phyloP scores from a whole-genome alignment of 1,139 yeast species.

The Tardiomyces blankii region DNA sequence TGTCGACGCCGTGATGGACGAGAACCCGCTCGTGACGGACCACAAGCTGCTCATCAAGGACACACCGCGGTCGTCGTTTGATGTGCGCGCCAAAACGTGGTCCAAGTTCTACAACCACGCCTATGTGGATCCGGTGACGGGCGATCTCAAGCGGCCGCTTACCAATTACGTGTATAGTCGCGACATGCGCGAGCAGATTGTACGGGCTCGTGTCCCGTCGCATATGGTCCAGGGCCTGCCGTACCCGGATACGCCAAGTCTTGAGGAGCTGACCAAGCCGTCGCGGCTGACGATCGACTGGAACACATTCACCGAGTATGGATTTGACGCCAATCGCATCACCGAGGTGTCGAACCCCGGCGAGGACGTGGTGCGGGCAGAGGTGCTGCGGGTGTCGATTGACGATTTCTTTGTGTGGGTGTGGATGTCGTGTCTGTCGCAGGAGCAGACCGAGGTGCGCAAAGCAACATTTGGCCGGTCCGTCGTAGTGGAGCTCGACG shows the following conservation, averaged over 20 bases:
- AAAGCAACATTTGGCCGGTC: conserved; percentile 72
- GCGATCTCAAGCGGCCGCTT: conserved; percentile 19
- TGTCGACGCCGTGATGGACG: conserved; percentile 36
- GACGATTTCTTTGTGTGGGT: conserved; percentile 90
- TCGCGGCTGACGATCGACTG: conserved; percentile 6
- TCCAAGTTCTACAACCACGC: conserved; percentile 27
- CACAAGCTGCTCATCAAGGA: conserved; percentile 18
- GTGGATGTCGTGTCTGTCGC: conserved; percentile 70
- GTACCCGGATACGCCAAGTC: conserved; percentile 14
- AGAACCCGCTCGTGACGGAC: conserved; percentile 20
- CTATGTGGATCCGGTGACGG: conserved; percentile 20
- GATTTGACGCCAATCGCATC: conserved; percentile 3
- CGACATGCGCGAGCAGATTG: conserved; percentile 14
- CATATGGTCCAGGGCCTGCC: conserved; percentile 17
- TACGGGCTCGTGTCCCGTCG: conserved; percentile 15
- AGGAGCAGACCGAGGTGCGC: conserved; percentile 57
- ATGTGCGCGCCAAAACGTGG: conserved; percentile 35
- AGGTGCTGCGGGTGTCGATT: conserved; percentile 52
- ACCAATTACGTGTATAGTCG: conserved; percentile 22
- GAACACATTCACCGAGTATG: conserved; percentile 8
- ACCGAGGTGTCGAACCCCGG: conserved; percentile 2
- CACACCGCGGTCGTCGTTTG: conserved; percentile 17
- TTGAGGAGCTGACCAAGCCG: neutral
- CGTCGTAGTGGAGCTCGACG: conserved; percentile 55
- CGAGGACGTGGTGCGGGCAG: conserved; percentile 31